phyloP scores from a whole-genome alignment of 371 early-diverging fungal species.

The Mortierella sp. region DNA sequence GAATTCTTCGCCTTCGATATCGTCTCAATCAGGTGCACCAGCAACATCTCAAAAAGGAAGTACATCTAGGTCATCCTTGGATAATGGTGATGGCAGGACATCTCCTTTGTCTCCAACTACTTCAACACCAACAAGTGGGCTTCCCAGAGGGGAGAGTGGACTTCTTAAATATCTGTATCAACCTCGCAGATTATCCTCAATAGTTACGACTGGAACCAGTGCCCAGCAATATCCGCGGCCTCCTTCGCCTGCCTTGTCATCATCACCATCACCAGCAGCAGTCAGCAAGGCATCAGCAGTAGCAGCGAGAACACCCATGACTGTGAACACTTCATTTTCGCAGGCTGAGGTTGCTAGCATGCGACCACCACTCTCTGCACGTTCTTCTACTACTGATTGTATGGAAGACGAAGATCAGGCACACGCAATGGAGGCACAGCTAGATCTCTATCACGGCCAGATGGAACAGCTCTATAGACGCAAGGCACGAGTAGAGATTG shows the following conservation, averaged over 20 bases:
- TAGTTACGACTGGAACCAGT: background rate
- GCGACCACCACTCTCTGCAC: background rate
- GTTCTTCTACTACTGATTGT: background rate
- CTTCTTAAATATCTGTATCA: conserved; percentile 44
- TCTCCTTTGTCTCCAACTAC: background rate
- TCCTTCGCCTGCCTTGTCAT: background rate
- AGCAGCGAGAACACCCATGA: background rate
- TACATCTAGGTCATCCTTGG: conserved; percentile 9
- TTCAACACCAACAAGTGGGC: background rate
- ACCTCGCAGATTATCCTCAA: conserved; percentile 19
- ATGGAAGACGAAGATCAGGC: background rate
- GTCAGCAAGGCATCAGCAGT: background rate
- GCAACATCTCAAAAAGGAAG: background rate
- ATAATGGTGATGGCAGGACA: conserved; percentile 3
- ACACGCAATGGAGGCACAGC: conserved; percentile 2
- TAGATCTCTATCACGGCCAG: conserved; percentile 30
- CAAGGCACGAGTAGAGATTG: conserved; percentile 33
- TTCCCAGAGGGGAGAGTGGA: conserved; percentile 18
- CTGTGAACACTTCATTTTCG: background rate
- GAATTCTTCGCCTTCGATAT: conserved; percentile 1
- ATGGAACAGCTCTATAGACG: conserved; percentile 42
- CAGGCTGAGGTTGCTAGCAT: background rate
- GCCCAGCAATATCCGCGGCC: background rate
- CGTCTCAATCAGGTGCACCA: background rate
- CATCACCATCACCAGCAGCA: background rate